Conservation (phyloP, 202 grass and related monocot genomes). For the Eragrostis tef region DNA sequence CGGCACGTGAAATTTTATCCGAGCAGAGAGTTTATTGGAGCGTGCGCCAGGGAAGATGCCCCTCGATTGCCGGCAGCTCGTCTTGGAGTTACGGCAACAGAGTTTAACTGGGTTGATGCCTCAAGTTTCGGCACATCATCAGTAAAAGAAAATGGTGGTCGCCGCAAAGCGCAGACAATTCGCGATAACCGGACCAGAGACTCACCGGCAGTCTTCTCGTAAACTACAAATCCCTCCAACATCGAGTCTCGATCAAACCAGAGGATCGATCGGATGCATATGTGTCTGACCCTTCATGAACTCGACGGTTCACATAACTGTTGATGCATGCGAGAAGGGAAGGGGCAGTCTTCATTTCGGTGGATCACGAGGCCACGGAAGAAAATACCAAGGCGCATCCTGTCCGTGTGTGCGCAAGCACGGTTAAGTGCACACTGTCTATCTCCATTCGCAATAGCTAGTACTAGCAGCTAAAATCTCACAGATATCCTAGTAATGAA, state of each 20-base stretch:
- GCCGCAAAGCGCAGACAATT: background rate
- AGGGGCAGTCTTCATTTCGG: background rate
- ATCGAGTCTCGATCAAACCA: background rate
- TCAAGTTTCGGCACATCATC: background rate
- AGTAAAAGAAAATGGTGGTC: background rate
- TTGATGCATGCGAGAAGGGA: background rate
- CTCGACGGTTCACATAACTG: background rate
- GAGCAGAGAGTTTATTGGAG: slow-evolving; percentile 1
- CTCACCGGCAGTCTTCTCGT: slow-evolving; percentile 7
- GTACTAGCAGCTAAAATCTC: background rate
- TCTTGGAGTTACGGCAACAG: background rate
- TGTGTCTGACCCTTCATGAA: slow-evolving; percentile 1
- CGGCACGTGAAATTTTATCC: slow-evolving; percentile 45
- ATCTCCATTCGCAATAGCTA: background rate
- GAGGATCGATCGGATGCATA: background rate
- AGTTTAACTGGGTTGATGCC: background rate
- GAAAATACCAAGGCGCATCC: background rate
- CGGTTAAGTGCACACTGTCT: background rate
- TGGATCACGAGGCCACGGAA: slow-evolving; percentile 2
- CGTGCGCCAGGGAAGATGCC: slow-evolving; percentile 19
- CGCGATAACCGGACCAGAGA: background rate
- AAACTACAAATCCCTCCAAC: background rate
- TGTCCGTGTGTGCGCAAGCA: background rate
- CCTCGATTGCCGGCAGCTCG: background rate
- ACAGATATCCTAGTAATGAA: background rate